Percentiles rank a stretch among this genome's conserved stretches.
These are phyloP conservation scores for Trichoderma oligosporum DNA, from an alignment of 2,329 filamentous ascomycete species.

Conservation along the genomic window DNA sequence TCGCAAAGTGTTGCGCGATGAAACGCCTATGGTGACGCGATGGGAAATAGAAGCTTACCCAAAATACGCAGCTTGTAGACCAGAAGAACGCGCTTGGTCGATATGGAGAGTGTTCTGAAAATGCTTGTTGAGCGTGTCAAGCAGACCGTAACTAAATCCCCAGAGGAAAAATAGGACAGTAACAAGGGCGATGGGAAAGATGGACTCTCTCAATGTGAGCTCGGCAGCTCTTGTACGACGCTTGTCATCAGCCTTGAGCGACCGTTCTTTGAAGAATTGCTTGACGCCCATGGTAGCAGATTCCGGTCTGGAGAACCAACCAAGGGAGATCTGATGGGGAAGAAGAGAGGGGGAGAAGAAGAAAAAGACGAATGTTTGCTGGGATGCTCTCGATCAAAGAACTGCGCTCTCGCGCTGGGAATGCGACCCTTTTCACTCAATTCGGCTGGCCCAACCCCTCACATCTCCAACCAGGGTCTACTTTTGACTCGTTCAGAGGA, in stretches of 20 bases:
- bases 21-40: constrained; percentile 25
- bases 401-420: constrained; percentile 7
- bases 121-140: constrained; percentile 49
- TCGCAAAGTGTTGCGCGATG: neutral
- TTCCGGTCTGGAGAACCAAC: neutral
- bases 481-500: constrained; percentile 4
- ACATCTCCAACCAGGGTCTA: constrained; percentile 10
- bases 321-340: neutral
- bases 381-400: neutral
- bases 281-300: constrained; percentile 38
- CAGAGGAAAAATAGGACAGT: constrained; percentile 46
- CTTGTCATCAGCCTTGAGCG: constrained; percentile 43
- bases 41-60: constrained; percentile 44
- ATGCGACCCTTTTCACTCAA: constrained; percentile 18
- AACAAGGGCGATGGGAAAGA: constrained; percentile 60
- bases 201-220: constrained; percentile 62
- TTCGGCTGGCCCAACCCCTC: constrained; percentile 14
- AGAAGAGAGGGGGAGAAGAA: neutral
- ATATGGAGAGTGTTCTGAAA: constrained; percentile 47
- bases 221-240: constrained; percentile 45
- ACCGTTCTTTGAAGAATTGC: constrained; percentile 43
- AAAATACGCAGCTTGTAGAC: constrained; percentile 51
- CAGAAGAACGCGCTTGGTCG: constrained; percentile 42
- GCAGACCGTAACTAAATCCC: constrained; percentile 45
- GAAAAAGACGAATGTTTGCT: neutral